Evolutionary conservation across 2,329 filamentous ascomycete species (phyloP).

Genomic region (Lachnellula willkommii): DNA sequence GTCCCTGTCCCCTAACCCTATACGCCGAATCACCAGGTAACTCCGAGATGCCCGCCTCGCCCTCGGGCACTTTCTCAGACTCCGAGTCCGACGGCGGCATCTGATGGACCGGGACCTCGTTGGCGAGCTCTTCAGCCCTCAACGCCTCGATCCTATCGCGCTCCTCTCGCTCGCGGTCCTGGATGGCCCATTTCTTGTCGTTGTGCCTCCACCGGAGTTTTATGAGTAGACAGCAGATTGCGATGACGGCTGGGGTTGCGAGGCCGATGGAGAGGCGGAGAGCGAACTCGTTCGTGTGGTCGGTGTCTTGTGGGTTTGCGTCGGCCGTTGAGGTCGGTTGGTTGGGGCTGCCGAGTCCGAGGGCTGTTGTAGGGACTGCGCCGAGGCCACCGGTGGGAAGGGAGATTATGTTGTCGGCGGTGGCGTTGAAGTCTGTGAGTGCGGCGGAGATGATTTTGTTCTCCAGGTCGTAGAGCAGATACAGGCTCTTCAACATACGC

Average conservation of each 20-base stretch:
- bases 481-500: background rate
- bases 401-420: background rate
- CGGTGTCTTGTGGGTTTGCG: background rate
- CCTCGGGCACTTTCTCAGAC: too few relatives aligned
- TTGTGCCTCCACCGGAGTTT: too few relatives aligned
- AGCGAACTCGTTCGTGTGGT: background rate
- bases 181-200: background rate
- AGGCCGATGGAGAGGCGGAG: too few relatives aligned
- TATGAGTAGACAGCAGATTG: background rate
- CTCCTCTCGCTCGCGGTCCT: background rate
- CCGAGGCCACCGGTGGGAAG: too few relatives aligned
- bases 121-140: background rate
- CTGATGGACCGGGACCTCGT: background rate
- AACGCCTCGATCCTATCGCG: background rate
- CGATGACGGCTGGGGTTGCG: background rate
- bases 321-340: background rate
- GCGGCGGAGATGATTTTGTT: background rate
- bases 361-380: background rate
- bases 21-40: too few relatives aligned
- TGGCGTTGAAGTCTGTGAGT: background rate
- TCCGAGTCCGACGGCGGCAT: background rate
- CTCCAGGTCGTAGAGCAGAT: background rate
- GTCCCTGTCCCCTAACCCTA: too few relatives aligned
- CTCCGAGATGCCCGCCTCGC: too few relatives aligned
- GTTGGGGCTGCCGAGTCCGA: background rate